Base-by-base conservation (phyloP, 306 rosid species). In the Quercus variabilis region DNA sequence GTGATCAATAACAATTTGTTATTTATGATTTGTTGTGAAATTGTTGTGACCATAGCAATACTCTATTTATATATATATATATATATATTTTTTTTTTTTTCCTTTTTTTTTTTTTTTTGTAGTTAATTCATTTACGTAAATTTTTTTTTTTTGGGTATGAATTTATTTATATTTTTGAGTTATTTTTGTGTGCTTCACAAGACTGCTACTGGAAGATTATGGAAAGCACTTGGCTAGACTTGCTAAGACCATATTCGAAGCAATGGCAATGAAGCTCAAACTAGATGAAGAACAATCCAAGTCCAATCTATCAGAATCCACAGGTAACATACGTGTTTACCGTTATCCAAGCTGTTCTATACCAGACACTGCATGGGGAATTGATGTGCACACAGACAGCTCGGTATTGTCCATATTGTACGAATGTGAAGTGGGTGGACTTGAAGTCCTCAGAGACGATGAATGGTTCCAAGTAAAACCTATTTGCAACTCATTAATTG, bases 311-410 rank as follows among this genome's bases (percentile, higher is more conserved):
- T 82, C 88, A 6, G 84, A 83, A 81, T 67, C 85, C 5, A 90
- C 87, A 2, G 97, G 93, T 6, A 25, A 52, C 3, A 60, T 89
- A 55, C 97, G 97, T 30, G 80, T 87, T 10, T 92, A 92, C 79
- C 91, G 97, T 2, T 90, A 92, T 54, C 97, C 97, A 1, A 56
- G 21, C 5, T 74, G 26, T 69, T 26, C 58, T 15, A 70, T 77
- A 15, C 38, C 74, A 0, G 17, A 60, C 57, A 25, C 58, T 85
- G 84, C 88, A 75, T 84, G 86, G 86, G 97, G 97, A 5, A 81
- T 92, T 83, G 92, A 85, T 25, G 85, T 49, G 0, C 97, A 92
- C 58, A 92, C 94, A 18, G 97, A 92, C 76, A 92, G 93, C 73
- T 89, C 93, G 2, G 82, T 87, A 5, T 23, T 91, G 58, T 81